These are phyloP conservation scores for Curvularia sp. DNA, from an alignment of 2,329 filamentous ascomycete genomes.

Conservation along the genomic window DNA sequence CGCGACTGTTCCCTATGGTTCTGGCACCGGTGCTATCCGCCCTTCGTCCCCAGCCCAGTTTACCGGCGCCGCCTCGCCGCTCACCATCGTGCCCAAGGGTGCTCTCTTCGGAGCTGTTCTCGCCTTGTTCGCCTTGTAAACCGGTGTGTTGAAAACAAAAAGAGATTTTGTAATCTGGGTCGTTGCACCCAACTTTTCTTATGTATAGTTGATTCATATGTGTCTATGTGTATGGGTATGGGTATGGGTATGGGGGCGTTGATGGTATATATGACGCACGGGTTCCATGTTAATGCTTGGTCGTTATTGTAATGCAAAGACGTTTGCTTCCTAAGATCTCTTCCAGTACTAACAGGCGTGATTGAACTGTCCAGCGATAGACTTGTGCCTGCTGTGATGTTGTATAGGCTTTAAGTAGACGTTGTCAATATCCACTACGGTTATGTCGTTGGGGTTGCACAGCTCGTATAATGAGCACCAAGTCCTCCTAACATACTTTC, in stretches of 20 bases:
- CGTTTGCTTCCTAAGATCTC: neutral
- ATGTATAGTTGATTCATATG: slow-evolving; percentile 6
- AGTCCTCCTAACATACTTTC: too few relatives aligned
- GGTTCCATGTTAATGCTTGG: neutral
- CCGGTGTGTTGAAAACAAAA: neutral
- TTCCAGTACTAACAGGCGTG: too few relatives aligned
- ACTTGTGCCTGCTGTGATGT: too few relatives aligned
- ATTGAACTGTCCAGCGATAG: too few relatives aligned
- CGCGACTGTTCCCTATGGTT: slow-evolving; percentile 24
- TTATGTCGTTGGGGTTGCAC: too few relatives aligned
- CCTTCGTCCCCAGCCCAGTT: slow-evolving; percentile 39
- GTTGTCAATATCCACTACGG: too few relatives aligned
- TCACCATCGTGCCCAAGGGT: slow-evolving; percentile 32
- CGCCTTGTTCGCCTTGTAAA: slow-evolving; percentile 46
- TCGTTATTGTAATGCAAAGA: slow-evolving; percentile 3
- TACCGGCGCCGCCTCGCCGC: slow-evolving; percentile 44
- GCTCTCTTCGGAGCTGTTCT: slow-evolving; percentile 41
- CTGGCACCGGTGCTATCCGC: slow-evolving; percentile 33
- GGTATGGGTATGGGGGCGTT: neutral
- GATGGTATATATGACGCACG: neutral
- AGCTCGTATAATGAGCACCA: too few relatives aligned
- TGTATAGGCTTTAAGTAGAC: too few relatives aligned
- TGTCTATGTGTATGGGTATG: neutral
- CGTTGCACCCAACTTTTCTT: neutral
- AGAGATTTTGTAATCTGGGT: neutral